Evolutionary conservation across 148 eudicot genomes (phyloP).

Genomic region (Cornus kousa): DNA sequence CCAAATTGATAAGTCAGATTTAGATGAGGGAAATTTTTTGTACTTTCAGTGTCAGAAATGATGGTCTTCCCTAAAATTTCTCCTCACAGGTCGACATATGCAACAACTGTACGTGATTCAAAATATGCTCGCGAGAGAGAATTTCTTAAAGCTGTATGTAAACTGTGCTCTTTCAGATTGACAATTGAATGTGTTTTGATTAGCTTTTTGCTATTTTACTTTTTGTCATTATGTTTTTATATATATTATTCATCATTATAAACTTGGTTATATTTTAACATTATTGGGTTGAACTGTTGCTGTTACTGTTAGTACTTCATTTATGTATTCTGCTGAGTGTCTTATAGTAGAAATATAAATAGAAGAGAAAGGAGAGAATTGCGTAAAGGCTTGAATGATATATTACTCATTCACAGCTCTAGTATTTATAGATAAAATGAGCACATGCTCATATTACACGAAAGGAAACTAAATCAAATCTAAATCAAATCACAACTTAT

Average conservation of each 20-base stretch:
- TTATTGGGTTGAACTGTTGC: background rate
- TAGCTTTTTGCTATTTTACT: background rate
- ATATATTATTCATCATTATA: background rate
- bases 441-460: too few relatives aligned
- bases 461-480: too few relatives aligned
- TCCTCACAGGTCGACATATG: constrained; percentile 86
- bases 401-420: too few relatives aligned
- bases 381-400: too few relatives aligned
- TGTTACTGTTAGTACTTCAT: too few relatives aligned
- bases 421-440: too few relatives aligned
- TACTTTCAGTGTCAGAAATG: background rate
- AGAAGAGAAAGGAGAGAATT: too few relatives aligned
- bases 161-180: background rate
- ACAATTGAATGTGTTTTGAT: background rate
- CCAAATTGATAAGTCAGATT: background rate
- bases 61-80: background rate
- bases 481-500: too few relatives aligned
- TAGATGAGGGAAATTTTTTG: background rate
- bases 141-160: constrained; percentile 88
- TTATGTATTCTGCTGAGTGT: background rate
- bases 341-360: too few relatives aligned
- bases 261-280: background rate
- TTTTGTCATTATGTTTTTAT: background rate
- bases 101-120: constrained; percentile 81
- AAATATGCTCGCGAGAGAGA: constrained; percentile 90